Percentiles rank a stretch among this genome's conserved stretches.
Evolutionary conservation across 768 basidiomycete species (phyloP).

Genomic region (Podaxis sp.): DNA sequence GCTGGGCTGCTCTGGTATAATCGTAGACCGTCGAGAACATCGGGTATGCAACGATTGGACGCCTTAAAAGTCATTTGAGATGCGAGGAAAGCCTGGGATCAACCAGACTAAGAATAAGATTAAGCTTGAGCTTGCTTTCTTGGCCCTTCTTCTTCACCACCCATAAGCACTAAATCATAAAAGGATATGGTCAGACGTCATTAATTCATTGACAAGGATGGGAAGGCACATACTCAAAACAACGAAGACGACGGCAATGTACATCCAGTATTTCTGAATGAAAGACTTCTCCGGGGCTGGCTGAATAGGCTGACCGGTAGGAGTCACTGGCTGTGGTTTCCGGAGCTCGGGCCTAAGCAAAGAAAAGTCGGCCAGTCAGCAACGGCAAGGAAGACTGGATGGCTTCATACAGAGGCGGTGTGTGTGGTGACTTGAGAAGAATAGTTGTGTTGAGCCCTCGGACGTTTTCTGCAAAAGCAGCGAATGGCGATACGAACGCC

Average conservation of each 20-base stretch:
- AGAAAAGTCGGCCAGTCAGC: conserved; percentile 7
- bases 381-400: not conserved
- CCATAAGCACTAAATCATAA: conserved; percentile 27
- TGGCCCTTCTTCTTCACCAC: conserved; percentile 34
- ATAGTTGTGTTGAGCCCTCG: conserved; percentile 52
- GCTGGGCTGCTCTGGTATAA: conserved; percentile 1
- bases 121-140: conserved; percentile 12
- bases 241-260: conserved; percentile 59
- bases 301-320: conserved; percentile 62
- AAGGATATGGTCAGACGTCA: not conserved
- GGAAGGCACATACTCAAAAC: conserved; percentile 50
- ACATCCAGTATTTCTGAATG: conserved; percentile 91
- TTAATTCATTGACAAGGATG: not conserved
- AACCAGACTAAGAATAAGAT: not conserved
- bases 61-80: not conserved
- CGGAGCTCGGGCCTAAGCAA: conserved; percentile 62
- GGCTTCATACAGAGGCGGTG: conserved; percentile 57
- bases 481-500: conserved; percentile 23
- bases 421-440: conserved; percentile 39
- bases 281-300: conserved; percentile 73
- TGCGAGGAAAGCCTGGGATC: not conserved
- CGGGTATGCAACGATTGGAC: not conserved
- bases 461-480: conserved; percentile 21
- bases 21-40: not conserved
- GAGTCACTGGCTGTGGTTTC: conserved; percentile 63